Base-by-base conservation (phyloP, 345 rosid genomes). In the Lagerstroemia speciosa region DNA sequence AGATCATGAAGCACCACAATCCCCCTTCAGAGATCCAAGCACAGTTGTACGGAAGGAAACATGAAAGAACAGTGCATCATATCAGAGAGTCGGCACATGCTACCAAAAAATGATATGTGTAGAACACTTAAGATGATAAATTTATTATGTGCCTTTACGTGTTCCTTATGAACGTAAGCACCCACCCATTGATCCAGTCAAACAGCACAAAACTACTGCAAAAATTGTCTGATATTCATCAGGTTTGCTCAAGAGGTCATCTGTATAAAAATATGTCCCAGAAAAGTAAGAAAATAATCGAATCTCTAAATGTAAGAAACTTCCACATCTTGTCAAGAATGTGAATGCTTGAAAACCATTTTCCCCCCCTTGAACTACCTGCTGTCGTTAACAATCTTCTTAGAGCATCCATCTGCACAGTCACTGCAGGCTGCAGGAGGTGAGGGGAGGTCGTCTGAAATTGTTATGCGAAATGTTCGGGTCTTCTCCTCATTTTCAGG, bases 401-500 rank as follows among this genome's bases (percentile, higher is more conserved):
- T 26, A 26, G 31, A 22, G 61, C 61, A 24, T 30, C 31, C 61
- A 55, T 8, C 26, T 55, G 30, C 6, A 26, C 61, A 9, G 12
- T 7, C 31, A 55, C 30, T 55, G 11, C 10, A 22, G 58, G 58
- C 24, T 20, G 26, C 27, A 20, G 61, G 14, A 55, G 75, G 78
- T 69, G 84, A 66, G 9, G 83, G 69, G 53, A 68, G 52, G 61
- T 55, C 75, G 75, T 81, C 88, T 1, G 76, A 74, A 4, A 89
- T 62, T 64, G 74, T 83, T 14, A 94, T 79, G 40, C 96, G 85
- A 72, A 82, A 61, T 8, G 93, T 77, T 78, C 82, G 87, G 65
- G 73, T 83, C 68, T 84, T 83, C 71, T 81, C 97, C 32, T 89
- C 89, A 3, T 89, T 89, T 67, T 79, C 83, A 27, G 97, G 98